A percentile compares a stretch with the other conserved stretches of the same genome.
These are phyloP conservation scores for Fraxinus angustifolia DNA, from an alignment of 305 asterid genomes.

Conservation along the genomic window DNA sequence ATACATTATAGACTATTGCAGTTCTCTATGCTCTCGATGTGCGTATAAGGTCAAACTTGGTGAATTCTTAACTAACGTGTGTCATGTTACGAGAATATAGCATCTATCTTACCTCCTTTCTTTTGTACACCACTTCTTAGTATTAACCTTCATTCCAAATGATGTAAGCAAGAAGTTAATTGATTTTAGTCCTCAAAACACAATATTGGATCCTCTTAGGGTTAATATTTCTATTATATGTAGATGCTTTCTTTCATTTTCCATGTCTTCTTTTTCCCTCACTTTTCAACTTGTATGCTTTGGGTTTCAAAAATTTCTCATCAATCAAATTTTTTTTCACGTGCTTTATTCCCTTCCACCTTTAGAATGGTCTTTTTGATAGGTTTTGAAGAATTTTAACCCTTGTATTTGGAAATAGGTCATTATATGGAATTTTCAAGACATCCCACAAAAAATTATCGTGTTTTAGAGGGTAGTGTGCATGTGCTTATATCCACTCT, in stretches of 20 bases:
- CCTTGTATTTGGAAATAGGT: neutral
- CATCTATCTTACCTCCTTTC: neutral
- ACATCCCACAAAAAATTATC: neutral
- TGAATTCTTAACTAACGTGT: neutral
- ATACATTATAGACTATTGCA: neutral
- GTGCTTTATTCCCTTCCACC: slow-evolving; percentile 6
- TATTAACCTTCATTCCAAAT: neutral
- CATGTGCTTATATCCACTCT: neutral
- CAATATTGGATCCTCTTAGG: neutral
- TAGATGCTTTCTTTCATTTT: slow-evolving; percentile 3
- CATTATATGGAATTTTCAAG: neutral
- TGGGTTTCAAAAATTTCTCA: neutral
- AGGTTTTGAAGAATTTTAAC: neutral
- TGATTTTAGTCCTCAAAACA: neutral
- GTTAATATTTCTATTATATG: neutral
- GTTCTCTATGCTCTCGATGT: neutral
- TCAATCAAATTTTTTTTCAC: neutral
- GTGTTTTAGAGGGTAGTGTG: neutral
- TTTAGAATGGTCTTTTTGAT: slow-evolving; percentile 7
- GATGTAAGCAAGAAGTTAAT: neutral
- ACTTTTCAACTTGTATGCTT: neutral
- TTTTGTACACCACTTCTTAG: neutral
- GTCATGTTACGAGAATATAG: neutral
- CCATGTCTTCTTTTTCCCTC: neutral
- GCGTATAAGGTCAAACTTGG: neutral